phyloP scores from a whole-genome alignment of 2,329 filamentous ascomycete species.

The Akanthomyces muscarius region DNA sequence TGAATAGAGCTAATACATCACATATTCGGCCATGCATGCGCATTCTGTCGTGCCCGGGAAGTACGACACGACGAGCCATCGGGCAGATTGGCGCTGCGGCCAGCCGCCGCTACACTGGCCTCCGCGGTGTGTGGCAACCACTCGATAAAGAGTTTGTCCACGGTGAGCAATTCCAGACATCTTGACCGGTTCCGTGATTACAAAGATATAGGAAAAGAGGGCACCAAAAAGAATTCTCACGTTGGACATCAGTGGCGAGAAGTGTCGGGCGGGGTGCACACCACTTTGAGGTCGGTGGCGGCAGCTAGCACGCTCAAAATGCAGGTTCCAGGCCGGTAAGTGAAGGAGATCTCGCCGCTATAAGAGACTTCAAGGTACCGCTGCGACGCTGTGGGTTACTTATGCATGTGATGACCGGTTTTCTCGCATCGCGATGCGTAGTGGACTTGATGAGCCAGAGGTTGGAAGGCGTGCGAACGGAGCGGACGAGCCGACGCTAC shows the following conservation, averaged over 20 bases:
- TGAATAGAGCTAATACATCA: background rate
- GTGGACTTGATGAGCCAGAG: background rate
- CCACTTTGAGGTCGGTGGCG: background rate
- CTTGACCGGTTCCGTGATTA: background rate
- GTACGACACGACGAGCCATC: background rate
- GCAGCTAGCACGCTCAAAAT: background rate
- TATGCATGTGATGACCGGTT: background rate
- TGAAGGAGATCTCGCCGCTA: background rate
- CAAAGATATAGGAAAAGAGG: background rate
- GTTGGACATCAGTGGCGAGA: background rate
- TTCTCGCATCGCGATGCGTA: background rate
- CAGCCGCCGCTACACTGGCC: background rate
- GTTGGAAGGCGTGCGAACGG: background rate
- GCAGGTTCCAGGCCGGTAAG: background rate
- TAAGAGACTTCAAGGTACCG: background rate
- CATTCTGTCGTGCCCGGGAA: background rate
- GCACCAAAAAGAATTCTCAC: background rate
- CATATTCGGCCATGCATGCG: background rate
- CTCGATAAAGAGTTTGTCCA: background rate
- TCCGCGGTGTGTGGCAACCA: background rate
- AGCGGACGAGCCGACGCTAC: background rate
- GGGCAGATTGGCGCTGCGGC: background rate
- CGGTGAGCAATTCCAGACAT: background rate
- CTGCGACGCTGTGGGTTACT: slow-evolving; percentile 3
- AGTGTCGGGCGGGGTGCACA: background rate